Evolutionary conservation across 2,329 filamentous ascomycete genomes (phyloP).

Genomic region (Cladobotryum protrusum): DNA sequence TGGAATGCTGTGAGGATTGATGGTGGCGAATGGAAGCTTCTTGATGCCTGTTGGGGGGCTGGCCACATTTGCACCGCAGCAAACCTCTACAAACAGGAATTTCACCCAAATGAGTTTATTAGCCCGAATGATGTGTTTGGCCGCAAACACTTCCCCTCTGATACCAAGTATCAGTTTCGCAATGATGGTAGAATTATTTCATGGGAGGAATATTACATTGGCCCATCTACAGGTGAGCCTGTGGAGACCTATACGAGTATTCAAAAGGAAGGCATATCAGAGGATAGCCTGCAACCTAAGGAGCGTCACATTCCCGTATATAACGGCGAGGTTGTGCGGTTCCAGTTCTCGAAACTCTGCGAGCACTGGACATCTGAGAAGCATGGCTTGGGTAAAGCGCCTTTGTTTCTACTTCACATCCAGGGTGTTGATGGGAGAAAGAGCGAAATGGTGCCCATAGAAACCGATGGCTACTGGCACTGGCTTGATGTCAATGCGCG

Average conservation of each 20-base stretch:
- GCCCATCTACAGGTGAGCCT: constrained; percentile 45
- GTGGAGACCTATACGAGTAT: constrained; percentile 41
- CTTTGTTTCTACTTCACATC: constrained; percentile 63
- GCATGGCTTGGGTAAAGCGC: constrained; percentile 59
- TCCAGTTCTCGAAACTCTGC: constrained; percentile 75
- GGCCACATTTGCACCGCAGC: constrained; percentile 54
- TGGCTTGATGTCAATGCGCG: constrained; percentile 67
- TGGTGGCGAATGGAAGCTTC: constrained; percentile 79
- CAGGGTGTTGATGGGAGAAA: constrained; percentile 60
- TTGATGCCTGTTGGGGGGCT: constrained; percentile 92
- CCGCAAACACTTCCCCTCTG: constrained; percentile 67
- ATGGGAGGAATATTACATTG: constrained; percentile 80
- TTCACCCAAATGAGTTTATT: constrained; percentile 57
- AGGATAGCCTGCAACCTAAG: constrained; percentile 53
- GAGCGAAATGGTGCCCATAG: constrained; percentile 63
- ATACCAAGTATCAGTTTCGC: constrained; percentile 66
- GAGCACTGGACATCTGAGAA: constrained; percentile 74
- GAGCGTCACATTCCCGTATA: constrained; percentile 51
- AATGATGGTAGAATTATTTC: constrained; percentile 59
- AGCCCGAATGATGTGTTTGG: constrained; percentile 74
- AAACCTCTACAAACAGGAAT: constrained; percentile 58
- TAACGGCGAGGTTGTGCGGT: constrained; percentile 56
- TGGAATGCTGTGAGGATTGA: constrained; percentile 94
- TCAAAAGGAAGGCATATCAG: constrained; percentile 45
- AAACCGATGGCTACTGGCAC: constrained; percentile 74